A percentile compares a stretch with the other conserved stretches of the same genome.
phyloP scores from a whole-genome alignment of 1,284 basidiomycete species.

The Ganoderma lucidum region DNA sequence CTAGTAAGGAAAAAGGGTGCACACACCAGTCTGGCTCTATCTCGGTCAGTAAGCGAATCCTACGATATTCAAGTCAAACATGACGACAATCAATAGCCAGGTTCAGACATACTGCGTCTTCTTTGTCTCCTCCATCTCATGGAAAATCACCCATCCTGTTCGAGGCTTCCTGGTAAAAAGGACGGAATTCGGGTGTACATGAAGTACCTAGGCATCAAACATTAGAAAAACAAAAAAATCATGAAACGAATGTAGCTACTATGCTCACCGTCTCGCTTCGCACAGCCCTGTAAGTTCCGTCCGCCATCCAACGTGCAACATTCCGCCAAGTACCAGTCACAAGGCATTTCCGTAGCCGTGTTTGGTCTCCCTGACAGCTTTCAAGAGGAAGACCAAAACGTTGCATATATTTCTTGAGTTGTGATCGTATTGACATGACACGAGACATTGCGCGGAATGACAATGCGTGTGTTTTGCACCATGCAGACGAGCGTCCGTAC shows the following conservation, averaged over 20 bases:
- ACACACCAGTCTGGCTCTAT: slow-evolving; percentile 67
- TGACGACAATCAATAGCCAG: not conserved
- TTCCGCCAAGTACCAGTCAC: slow-evolving; percentile 96
- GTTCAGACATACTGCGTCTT: slow-evolving; percentile 77
- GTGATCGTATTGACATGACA: slow-evolving; percentile 90
- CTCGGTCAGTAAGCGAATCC: slow-evolving; percentile 64
- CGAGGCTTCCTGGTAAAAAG: slow-evolving; percentile 92
- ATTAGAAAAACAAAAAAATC: not conserved
- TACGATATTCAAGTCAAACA: slow-evolving; percentile 29
- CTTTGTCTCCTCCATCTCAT: slow-evolving; percentile 96
- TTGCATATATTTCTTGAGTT: slow-evolving; percentile 92
- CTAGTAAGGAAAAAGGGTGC: not conserved
- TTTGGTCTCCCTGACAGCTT: slow-evolving; percentile 87
- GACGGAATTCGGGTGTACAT: slow-evolving; percentile 94
- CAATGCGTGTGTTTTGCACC: slow-evolving; percentile 93
- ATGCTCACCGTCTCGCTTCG: slow-evolving; percentile 79
- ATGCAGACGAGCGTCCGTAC: slow-evolving; percentile 84
- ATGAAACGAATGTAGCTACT: too few species aligned
- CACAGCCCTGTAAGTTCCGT: slow-evolving; percentile 90
- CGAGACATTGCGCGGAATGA: slow-evolving; percentile 94
- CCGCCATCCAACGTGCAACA: slow-evolving; percentile 87
- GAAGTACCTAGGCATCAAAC: slow-evolving; percentile 64
- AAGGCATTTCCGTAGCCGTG: slow-evolving; percentile 83
- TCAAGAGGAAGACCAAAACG: slow-evolving; percentile 82
- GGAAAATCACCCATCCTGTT: slow-evolving; percentile 93